Evolutionary conservation across 2,329 filamentous ascomycete genomes (phyloP).

Genomic region (Lasiodiplodia sp.): DNA sequence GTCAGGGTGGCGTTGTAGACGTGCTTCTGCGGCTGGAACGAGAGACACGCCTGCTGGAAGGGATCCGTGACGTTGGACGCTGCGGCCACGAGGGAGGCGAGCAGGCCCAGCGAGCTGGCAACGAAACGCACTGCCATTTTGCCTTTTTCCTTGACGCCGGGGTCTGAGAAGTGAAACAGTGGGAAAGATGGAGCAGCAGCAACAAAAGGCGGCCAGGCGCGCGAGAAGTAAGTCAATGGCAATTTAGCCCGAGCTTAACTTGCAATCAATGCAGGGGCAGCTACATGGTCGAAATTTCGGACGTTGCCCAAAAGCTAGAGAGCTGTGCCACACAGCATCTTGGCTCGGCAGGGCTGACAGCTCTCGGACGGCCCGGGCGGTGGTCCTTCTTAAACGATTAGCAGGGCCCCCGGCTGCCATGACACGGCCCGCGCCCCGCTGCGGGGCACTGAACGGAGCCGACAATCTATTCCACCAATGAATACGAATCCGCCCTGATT

Average conservation of each 20-base stretch:
- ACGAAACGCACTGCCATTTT: conserved; percentile 8
- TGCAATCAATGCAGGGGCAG: conserved; percentile 10
- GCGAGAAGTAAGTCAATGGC: neutral
- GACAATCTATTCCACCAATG: conserved; percentile 8
- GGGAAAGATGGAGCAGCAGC: conserved; percentile 1
- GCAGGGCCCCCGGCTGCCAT: neutral
- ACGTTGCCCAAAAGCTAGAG: neutral
- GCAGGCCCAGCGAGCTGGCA: conserved; percentile 10
- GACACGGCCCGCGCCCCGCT: conserved; percentile 19
- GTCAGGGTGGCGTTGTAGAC: conserved; percentile 14
- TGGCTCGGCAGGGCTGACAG: neutral
- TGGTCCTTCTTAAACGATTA: neutral
- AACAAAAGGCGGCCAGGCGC: neutral
- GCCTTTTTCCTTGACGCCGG: neutral
- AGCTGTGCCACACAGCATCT: conserved; percentile 11
- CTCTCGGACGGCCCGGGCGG: neutral
- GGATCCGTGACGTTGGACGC: conserved; percentile 12
- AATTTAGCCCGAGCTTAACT: conserved; percentile 2
- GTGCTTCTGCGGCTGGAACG: conserved; percentile 18
- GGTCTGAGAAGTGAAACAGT: neutral
- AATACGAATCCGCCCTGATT: neutral
- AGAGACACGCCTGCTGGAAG: conserved; percentile 19
- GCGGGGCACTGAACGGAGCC: neutral
- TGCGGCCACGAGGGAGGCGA: neutral
- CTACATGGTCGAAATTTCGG: conserved; percentile 4